Evolutionary conservation across 139 green algal genomes (phyloP), one percentile per base, ranked within the genome.

Genomic region (Penium margaritaceum): DNA sequence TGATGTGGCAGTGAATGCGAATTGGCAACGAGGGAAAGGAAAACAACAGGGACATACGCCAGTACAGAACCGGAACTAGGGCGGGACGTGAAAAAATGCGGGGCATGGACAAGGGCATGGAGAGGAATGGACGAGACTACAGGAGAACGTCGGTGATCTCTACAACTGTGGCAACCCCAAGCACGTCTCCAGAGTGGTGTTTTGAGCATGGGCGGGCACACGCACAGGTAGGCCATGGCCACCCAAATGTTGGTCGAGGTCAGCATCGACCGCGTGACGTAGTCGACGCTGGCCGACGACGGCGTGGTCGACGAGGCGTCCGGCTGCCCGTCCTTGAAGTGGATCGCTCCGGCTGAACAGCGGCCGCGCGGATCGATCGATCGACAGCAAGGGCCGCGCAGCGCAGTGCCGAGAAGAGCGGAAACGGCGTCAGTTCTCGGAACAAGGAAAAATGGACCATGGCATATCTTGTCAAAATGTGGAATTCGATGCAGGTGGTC

Each of bases 161-260:
- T n/a, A n/a, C n/a, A n/a, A n/a, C n/a, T n/a, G n/a, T n/a, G n/a
- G n/a, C n/a, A n/a, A n/a, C n/a, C n/a, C n/a, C n/a, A n/a, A n/a
- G n/a, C n/a, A n/a, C n/a, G n/a, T n/a, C n/a, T n/a, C n/a, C n/a
- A n/a, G n/a, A n/a, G n/a, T n/a, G n/a, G n/a, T n/a, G n/a, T n/a
- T n/a, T n/a, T n/a, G n/a, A n/a, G n/a, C n/a, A n/a, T n/a, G n/a
- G n/a, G n/a, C n/a, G n/a, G n/a, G n/a, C n/a, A n/a, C n/a, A 38
- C 63, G 55, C 19, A 71, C 63, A 71, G 35, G 47, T 71, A 71
- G 47, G 63, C 63, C 63, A 62, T 71, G 47, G 63, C 33, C 30
- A 71, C 33, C 63, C 63, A 71, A 33, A 71, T 60, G 14, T 60
- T 60, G 34, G 44, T 27, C 19, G 33, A 71, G 47, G 63, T 62